Base-by-base conservation (phyloP, 495 filamentous ascomycete species). In the Mycothermus thermophilus region DNA sequence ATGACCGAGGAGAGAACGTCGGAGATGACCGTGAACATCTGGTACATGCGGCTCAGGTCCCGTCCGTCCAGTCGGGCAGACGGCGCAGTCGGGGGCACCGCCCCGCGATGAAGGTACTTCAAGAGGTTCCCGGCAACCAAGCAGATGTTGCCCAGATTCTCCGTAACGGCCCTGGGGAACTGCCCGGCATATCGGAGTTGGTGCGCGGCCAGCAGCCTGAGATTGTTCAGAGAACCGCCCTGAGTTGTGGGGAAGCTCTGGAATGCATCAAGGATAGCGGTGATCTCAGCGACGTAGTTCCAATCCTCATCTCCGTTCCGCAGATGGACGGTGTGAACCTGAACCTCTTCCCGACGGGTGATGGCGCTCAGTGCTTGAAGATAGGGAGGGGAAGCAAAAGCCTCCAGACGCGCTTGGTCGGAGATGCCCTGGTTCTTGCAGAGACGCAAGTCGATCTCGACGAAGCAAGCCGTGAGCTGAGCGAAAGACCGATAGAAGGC, bases 21-120 rank as follows among this genome's bases (percentile, higher is more conserved):
- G 1, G 69, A 62, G 27, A 63, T 50, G 15, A 41, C 30, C 14
- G 33, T 51, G 44, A 62, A 73, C 28, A 60, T 56, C 4, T 47
- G 32, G 29, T 64, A 57, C 13, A 52, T 60, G 19, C 52, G 42
- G 10, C 25, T 12, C 5, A 68, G 36, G 29, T 48, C 51, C n/a
- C n/a, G n/a, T n/a, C n/a, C n/a, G n/a, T n/a, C n/a, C n/a, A n/a
- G n/a, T n/a, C n/a, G n/a, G n/a, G n/a, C n/a, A n/a, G n/a, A n/a
- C n/a, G n/a, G n/a, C n/a, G n/a, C n/a, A n/a, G n/a, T n/a, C n/a
- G n/a, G n/a, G 19, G 44, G 32, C 5, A 24, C n/a, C 3, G 38
- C 17, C 38, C 42, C 55, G 15, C 43, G 44, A 10, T 32, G 35
- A 33, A 46, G 52, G 11, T 58, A 52, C 19, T 38, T 38, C 18